Evolutionary conservation across 495 filamentous ascomycete genomes (phyloP), one percentile per base, ranked within the genome.

Genomic region (Lepraria neglecta): DNA sequence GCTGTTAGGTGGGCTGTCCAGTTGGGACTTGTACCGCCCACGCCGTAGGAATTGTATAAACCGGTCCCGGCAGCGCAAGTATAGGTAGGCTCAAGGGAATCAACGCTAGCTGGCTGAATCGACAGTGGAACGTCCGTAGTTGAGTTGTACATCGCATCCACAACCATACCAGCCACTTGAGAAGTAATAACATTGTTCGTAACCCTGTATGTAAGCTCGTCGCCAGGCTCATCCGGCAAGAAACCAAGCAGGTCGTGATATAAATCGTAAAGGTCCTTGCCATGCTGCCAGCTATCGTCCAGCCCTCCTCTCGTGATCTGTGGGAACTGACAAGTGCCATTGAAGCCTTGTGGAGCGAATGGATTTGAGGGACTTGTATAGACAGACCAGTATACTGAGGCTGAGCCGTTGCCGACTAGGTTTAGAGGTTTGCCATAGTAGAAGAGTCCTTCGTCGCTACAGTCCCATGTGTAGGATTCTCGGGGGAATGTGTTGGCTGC

Each of bases 121-220:
- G 74, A 65, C 6, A 88, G 67, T 6, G 82, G 78, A 35, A 63
- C 17, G 14, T 66, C 53, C 31, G 74, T 67, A 28, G 68, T 33
- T 7, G 61, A 66, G 47, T 69, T 63, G 70, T 80, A 84, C 79
- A 87, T 85, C 24, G 83, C 86, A 45, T 73, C 72, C 44, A 86
- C 75, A 17, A 88, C 62, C 77, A 84, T 84, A 33, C 84, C 80
- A 54, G 84, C 84, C 21, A 88, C 84, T 68, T 89, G 83, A 64
- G 80, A 82, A 11, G 87, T 89, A 67, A 90, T 88, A 17, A 82
- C 74, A 72, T 89, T 88, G 58, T 82, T 82, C 0, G 86, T 88
- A 19, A 87, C 85, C 45, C 84, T 79, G 71, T 82, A 89, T 31
- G 65, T 65, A 58, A 82, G 71, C 35, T 71, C 73, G 47, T 70